These are phyloP conservation scores for Aspergillus proliferans DNA, from an alignment of 2,329 filamentous ascomycete genomes.

Conservation along the genomic window DNA sequence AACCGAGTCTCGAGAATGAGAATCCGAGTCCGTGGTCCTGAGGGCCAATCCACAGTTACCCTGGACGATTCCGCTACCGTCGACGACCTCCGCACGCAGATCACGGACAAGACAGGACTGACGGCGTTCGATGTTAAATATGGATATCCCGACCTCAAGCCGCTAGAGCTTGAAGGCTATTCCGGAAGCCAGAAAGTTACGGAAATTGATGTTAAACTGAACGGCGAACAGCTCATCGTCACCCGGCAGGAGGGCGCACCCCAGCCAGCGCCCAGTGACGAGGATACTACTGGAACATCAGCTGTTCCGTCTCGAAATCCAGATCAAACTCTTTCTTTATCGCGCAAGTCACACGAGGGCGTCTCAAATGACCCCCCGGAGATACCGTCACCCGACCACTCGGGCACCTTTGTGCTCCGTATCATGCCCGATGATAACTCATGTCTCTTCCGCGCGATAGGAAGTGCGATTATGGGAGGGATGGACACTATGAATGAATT, in stretches of 20 bases:
- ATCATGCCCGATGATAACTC: slow-evolving; percentile 97
- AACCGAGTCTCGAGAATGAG: slow-evolving; percentile 49
- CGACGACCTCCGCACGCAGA: slow-evolving; percentile 34
- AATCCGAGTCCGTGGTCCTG: slow-evolving; percentile 67
- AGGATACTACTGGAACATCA: slow-evolving; percentile 7
- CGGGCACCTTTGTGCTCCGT: slow-evolving; percentile 62
- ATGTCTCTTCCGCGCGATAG: slow-evolving; percentile 87
- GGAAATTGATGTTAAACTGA: slow-evolving; percentile 55
- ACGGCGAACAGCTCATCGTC: slow-evolving; percentile 65
- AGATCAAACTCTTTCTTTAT: slow-evolving; percentile 25
- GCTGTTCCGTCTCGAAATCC: slow-evolving; percentile 7
- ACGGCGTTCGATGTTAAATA: slow-evolving; percentile 69
- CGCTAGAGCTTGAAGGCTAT: slow-evolving; percentile 55
- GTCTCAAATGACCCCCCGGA: slow-evolving; percentile 56
- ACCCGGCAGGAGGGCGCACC: slow-evolving; percentile 38
- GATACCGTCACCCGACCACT: slow-evolving; percentile 50
- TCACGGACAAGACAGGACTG: slow-evolving; percentile 58
- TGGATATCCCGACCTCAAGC: slow-evolving; percentile 68
- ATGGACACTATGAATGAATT: slow-evolving; percentile 66
- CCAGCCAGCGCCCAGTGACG: slow-evolving; percentile 1
- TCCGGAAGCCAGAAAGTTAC: slow-evolving; percentile 45
- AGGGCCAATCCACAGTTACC: slow-evolving; percentile 63
- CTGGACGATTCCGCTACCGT: slow-evolving; percentile 59
- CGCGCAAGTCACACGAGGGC: slow-evolving; percentile 37
- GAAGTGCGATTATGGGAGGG: slow-evolving; percentile 65